Conservation (phyloP, 352 stramenopile species). For the Pythium myriotylum region DNA sequence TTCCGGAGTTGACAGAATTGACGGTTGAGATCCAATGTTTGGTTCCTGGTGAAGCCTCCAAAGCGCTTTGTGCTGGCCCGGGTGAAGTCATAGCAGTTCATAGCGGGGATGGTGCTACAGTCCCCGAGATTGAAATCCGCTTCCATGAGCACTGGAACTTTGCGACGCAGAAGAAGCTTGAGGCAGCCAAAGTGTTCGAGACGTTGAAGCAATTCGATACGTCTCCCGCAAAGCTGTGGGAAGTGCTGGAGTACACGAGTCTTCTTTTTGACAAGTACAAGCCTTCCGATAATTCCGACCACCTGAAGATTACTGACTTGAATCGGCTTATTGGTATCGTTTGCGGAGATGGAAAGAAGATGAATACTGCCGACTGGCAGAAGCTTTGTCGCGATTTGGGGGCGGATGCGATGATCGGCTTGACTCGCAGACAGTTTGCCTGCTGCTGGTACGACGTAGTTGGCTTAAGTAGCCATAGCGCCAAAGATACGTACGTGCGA, state of each 20-base stretch:
- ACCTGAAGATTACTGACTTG: constrained; percentile 33
- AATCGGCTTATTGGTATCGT: constrained; percentile 47
- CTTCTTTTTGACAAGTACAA: constrained; percentile 55
- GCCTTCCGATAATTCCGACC: constrained; percentile 18
- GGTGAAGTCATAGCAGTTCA: constrained; percentile 44
- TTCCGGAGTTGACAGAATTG: constrained; percentile 33
- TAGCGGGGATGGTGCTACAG: constrained; percentile 14
- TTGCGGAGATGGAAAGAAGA: constrained; percentile 34
- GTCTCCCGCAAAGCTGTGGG: constrained; percentile 43
- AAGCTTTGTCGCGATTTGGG: constrained; percentile 39
- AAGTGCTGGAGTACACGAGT: constrained; percentile 61
- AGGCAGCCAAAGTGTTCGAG: constrained; percentile 40
- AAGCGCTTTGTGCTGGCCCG: constrained; percentile 38
- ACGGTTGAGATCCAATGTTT: constrained; percentile 43
- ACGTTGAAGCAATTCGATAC: constrained; percentile 57
- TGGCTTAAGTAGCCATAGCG: constrained; percentile 35
- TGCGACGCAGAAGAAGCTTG: constrained; percentile 48
- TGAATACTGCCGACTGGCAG: constrained; percentile 38
- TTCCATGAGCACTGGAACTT: constrained; percentile 65
- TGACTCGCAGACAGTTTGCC: constrained; percentile 55
- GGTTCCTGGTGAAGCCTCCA: constrained; percentile 14
- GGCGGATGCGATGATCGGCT: constrained; percentile 36
- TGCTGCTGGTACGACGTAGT: constrained; percentile 58
- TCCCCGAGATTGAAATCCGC: constrained; percentile 44
- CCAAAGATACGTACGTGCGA: constrained; percentile 51